These are phyloP conservation scores for Nicotiana tabacum DNA, from an alignment of 257 asterid genomes.

Conservation along the genomic window DNA sequence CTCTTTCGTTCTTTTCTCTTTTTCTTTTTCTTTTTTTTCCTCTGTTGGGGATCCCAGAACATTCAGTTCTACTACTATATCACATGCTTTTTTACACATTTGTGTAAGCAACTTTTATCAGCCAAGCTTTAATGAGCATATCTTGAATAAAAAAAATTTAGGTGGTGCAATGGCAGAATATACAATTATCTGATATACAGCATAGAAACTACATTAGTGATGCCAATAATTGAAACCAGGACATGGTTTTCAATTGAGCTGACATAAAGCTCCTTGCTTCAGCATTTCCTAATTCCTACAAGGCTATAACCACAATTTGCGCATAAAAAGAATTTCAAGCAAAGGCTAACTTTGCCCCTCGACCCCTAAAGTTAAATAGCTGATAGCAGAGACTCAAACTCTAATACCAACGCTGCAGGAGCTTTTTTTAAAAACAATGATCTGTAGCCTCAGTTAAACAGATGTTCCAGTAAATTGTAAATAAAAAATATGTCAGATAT, in stretches of 20 bases:
- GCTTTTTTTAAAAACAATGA: background rate
- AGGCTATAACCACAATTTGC: background rate
- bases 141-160: background rate
- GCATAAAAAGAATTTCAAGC: background rate
- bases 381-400: background rate
- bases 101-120: background rate
- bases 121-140: background rate
- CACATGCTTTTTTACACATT: background rate
- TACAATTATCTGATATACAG: slow-evolving; percentile 1
- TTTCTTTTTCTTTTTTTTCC: background rate
- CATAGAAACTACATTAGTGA: background rate
- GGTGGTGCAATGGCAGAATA: background rate
- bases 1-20: background rate
- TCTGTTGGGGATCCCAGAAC: background rate
- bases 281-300: background rate
- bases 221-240: background rate
- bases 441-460: slow-evolving; percentile 2
- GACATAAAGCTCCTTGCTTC: slow-evolving; percentile 1
- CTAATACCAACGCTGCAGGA: background rate
- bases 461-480: background rate
- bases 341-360: background rate
- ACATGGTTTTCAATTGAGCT: background rate
- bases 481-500: background rate
- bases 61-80: background rate
- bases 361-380: slow-evolving; percentile 1